A percentile compares a stretch with the other conserved stretches of the same genome.
phyloP scores from a whole-genome alignment of 441 rosid genomes.

The Biscutella auriculata region DNA sequence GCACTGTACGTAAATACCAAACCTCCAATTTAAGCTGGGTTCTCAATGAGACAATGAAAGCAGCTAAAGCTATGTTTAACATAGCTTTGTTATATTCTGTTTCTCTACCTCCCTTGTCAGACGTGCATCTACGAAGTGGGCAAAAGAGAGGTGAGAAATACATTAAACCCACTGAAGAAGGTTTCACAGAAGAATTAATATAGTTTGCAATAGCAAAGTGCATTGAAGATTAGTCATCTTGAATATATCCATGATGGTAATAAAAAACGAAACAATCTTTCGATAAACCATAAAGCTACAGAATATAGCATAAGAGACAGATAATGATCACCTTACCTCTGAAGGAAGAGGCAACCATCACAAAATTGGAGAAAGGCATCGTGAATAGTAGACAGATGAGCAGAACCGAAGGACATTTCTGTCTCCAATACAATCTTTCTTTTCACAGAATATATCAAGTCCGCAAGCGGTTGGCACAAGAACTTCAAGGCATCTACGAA shows the following conservation, averaged over 20 bases:
- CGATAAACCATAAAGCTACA: background rate
- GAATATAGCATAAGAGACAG: conserved; percentile 11
- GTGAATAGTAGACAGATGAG: conserved; percentile 37
- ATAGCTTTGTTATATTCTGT: conserved; percentile 41
- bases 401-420: conserved; percentile 27
- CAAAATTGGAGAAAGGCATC: conserved; percentile 50
- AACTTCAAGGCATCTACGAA: conserved; percentile 56
- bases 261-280: background rate
- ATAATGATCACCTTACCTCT: conserved; percentile 34
- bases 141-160: conserved; percentile 11
- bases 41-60: conserved; percentile 59
- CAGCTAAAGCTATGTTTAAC: conserved; percentile 50
- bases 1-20: conserved; percentile 13
- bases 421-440: conserved; percentile 39
- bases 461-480: conserved; percentile 77
- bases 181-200: background rate
- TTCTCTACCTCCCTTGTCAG: conserved; percentile 36
- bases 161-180: conserved; percentile 10
- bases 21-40: conserved; percentile 58
- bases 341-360: conserved; percentile 32
- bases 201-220: background rate
- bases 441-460: conserved; percentile 47
- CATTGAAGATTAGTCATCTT: conserved; percentile 5
- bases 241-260: background rate
- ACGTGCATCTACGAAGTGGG: conserved; percentile 30